phyloP scores from a whole-genome alignment of 225 moss, liverwort and hornwort genomes.

The Anthoceros angustus region DNA sequence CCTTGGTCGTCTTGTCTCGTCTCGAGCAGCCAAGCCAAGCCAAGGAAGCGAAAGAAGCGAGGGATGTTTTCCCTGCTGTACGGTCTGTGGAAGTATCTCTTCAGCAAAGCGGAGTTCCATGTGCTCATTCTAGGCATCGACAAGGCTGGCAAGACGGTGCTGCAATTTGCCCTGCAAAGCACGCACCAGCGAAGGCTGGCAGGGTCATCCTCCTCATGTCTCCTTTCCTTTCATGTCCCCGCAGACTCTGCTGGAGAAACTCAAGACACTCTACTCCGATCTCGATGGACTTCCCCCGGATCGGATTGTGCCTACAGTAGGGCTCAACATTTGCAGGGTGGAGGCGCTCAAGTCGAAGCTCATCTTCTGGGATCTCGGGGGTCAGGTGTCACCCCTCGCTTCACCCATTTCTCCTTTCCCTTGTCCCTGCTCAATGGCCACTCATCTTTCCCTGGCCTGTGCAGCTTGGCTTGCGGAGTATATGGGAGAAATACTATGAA shows the following conservation, averaged over 20 bases:
- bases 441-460: not conserved
- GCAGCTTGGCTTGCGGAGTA: constrained; percentile 67
- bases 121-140: constrained; percentile 98
- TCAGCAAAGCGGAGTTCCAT: constrained; percentile 99
- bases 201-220: not conserved
- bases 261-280: constrained; percentile 90
- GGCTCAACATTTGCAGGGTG: constrained; percentile 84
- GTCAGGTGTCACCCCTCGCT: constrained; percentile 29
- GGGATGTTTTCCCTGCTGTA: constrained; percentile 97
- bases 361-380: constrained; percentile 98
- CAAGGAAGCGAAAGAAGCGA: constrained; percentile 8
- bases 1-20: not conserved
- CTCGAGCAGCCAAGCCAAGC: not conserved
- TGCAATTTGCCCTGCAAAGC: not conserved
- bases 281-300: constrained; percentile 89
- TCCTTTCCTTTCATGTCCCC: not conserved
- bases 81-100: constrained; percentile 94
- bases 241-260: constrained; percentile 80
- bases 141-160: constrained; percentile 82
- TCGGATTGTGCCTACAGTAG: constrained; percentile 95
- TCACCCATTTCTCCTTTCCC: not conserved
- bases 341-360: constrained; percentile 95
- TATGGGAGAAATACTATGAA: constrained; percentile 99
- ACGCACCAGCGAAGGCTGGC: not conserved
- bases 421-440: not conserved